Conservation (phyloP, 2,329 filamentous ascomycete species). For the Alternaria sp. region DNA sequence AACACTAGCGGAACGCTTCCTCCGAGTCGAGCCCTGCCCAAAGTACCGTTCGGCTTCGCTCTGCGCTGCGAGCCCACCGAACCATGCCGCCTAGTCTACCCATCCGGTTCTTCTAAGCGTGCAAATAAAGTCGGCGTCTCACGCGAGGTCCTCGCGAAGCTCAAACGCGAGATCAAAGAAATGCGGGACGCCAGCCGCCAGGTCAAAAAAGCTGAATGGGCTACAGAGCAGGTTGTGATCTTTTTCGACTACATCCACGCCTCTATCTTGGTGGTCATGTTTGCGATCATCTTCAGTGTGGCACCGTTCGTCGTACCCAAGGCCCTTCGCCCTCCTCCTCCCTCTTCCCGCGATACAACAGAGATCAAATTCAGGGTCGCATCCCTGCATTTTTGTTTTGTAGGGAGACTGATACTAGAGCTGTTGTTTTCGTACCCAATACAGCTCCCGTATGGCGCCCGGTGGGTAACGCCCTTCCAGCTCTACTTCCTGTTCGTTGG, state of each 20-base stretch:
- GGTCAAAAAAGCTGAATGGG: background rate
- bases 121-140: background rate
- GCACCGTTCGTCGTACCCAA: background rate
- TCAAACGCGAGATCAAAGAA: background rate
- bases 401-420: background rate
- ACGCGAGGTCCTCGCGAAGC: background rate
- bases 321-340: background rate
- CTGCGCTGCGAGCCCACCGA: constrained; percentile 6
- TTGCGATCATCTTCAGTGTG: background rate
- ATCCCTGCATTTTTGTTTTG: background rate
- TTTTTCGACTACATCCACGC: background rate
- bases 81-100: constrained; percentile 16
- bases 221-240: background rate
- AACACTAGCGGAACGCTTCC: background rate
- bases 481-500: background rate
- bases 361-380: background rate
- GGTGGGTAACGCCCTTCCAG: background rate
- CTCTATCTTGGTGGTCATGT: background rate
- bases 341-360: background rate
- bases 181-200: background rate
- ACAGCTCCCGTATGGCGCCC: background rate
- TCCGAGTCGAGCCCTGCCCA: background rate
- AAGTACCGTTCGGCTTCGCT: constrained; percentile 19
- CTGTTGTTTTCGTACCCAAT: background rate
- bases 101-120: background rate